Base-by-base conservation (phyloP, 2,329 filamentous ascomycete species). In the Polytolypa hystricis region DNA sequence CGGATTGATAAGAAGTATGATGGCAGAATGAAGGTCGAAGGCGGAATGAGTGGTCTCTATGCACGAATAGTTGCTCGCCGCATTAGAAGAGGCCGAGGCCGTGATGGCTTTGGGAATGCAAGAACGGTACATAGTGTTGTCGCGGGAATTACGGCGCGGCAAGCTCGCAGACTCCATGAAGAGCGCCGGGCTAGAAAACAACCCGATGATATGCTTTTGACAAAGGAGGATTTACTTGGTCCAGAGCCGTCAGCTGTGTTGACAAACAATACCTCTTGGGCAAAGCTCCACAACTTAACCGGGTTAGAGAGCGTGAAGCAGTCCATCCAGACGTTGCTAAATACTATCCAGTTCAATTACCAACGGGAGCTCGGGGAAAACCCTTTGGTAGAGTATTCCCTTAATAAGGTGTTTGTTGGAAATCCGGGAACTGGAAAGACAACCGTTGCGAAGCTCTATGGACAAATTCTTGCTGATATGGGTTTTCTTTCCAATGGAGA, bases 391-490 rank as follows among this genome's bases (percentile, higher is more conserved):
- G 58, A 77, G 36, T 76, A 74, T 35, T 74, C 69, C 0, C 62
- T 85, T 0, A 86, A 85, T 51, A 65, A 69, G 5, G 73, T 84
- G 2, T 84, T 87, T 38, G 51, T 85, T 0, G 82, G 82, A 0
- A 71, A 67, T 1, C 82, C 83, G 0, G 82, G 83, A 0, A 87
- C 82, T 0, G 81, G 82, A 0, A 87, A 86, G 47, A 86, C 82
- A 0, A 78, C 79, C 0, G 76, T 87, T 0, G 83, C 79, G 0
- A 84, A 81, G 50, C 56, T 84, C 0, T 86, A 85, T 44, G 81
- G 78, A 0, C 58, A 67, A 26, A 78, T 87, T 2, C 62, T 87
- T 1, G 75, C 71, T 0, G 73, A 82, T 37, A 55, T 87, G 4
- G 81, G 81, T 0, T 45, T 83, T 2, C 53, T 86, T 0, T 79